A percentile compares a stretch with the other conserved stretches of the same genome.
Conservation (phyloP, 2,329 filamentous ascomycete genomes). For the Boeremia exigua region DNA sequence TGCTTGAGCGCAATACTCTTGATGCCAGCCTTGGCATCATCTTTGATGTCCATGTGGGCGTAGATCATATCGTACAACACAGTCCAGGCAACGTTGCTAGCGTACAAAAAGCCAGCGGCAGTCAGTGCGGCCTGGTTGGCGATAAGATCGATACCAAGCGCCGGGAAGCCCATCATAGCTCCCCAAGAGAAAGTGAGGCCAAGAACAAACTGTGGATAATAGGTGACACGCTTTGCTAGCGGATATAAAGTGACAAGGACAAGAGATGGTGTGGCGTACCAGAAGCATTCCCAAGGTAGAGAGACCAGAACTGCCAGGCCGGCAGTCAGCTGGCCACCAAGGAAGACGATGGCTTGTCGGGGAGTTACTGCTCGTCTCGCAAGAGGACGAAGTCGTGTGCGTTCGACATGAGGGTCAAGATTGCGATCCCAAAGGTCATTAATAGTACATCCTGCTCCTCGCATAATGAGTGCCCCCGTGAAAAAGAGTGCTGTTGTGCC, state of each 20-base stretch:
- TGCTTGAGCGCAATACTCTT: conserved; percentile 87
- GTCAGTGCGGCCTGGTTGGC: conserved; percentile 66
- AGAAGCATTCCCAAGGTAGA: conserved; percentile 75
- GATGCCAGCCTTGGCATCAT: conserved; percentile 85
- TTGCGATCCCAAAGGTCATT: conserved; percentile 92
- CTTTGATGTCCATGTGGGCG: conserved; percentile 88
- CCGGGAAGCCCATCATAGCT: conserved; percentile 85
- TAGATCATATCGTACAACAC: conserved; percentile 93
- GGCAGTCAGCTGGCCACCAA: conserved; percentile 73
- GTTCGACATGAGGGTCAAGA: conserved; percentile 78
- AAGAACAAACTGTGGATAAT: conserved; percentile 85
- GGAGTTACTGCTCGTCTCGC: conserved; percentile 79
- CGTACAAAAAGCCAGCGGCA: conserved; percentile 73
- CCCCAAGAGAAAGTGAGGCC: conserved; percentile 90
- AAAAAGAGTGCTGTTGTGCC: conserved; percentile 73
- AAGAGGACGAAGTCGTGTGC: conserved; percentile 80
- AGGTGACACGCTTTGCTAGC: conserved; percentile 81
- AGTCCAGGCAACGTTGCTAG: conserved; percentile 84
- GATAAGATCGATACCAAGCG: conserved; percentile 78
- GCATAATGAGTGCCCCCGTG: conserved; percentile 80
- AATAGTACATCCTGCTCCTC: conserved; percentile 85
- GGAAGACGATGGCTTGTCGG: conserved; percentile 73
- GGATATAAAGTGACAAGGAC: conserved; percentile 78
- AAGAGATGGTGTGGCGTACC: conserved; percentile 78
- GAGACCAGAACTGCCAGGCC: conserved; percentile 78